phyloP scores from a whole-genome alignment of 208 protist species.

The Acanthamoeba lenticulata region DNA sequence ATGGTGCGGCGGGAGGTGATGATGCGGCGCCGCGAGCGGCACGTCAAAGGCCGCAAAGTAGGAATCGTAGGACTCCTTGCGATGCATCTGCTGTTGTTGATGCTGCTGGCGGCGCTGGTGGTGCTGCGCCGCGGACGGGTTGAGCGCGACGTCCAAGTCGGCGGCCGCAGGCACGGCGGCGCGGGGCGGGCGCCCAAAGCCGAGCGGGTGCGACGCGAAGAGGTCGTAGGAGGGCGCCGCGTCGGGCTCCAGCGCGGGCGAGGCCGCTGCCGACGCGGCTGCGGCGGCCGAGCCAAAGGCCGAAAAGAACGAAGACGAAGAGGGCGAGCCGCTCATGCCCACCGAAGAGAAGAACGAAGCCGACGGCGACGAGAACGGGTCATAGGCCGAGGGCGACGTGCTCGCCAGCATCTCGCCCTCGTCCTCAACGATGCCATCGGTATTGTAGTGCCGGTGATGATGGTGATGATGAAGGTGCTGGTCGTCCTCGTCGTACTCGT shows the following conservation, averaged over 20 bases:
- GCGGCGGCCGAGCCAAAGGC: not conserved
- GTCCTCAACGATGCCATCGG: not conserved
- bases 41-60: not conserved
- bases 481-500: no score
- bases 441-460: no score
- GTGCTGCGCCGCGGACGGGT: not conserved
- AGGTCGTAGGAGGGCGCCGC: conserved; percentile 4
- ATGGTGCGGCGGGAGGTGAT: not conserved
- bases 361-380: not conserved
- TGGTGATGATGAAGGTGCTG: no score
- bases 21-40: not conserved
- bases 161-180: not conserved
- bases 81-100: not conserved
- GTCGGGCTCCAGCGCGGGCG: not conserved
- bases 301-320: not conserved
- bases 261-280: not conserved
- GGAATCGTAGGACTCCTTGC: conserved; percentile 28
- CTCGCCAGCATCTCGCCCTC: not conserved
- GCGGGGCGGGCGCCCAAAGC: not conserved
- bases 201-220: not conserved
- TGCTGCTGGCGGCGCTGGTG: not conserved
- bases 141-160: not conserved
- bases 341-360: not conserved
- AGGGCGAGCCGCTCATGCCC: not conserved
- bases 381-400: not conserved